Percentiles rank a stretch among this genome's conserved stretches.
Conservation (phyloP, 2,329 filamentous ascomycete genomes). For the Clarireedia monteithiana region DNA sequence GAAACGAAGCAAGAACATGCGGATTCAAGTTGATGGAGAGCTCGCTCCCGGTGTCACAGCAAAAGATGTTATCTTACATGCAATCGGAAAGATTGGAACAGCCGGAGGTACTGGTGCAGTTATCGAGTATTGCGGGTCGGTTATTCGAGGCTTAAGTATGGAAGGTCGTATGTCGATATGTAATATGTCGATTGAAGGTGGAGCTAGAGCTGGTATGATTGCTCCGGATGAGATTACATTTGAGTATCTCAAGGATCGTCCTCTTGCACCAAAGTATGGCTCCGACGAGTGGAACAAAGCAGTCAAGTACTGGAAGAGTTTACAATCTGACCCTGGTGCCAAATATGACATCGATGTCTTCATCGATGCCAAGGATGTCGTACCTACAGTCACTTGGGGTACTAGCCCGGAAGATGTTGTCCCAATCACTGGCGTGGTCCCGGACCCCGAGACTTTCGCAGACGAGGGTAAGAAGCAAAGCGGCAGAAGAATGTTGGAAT, state of each 20-base stretch:
- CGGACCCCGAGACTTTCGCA: constrained; percentile 79
- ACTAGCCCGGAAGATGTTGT: constrained; percentile 94
- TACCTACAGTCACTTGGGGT: constrained; percentile 92
- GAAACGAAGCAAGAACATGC: constrained; percentile 97
- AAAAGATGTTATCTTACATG: constrained; percentile 90
- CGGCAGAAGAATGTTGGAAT: constrained; percentile 77
- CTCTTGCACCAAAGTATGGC: constrained; percentile 72
- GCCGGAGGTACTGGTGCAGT: constrained; percentile 91
- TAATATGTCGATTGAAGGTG: constrained; percentile 98
- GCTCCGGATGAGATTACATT: constrained; percentile 92
- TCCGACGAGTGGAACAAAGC: constrained; percentile 88
- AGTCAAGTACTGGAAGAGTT: constrained; percentile 75
- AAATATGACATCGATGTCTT: constrained; percentile 85
- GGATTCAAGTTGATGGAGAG: constrained; percentile 87
- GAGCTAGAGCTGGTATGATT: constrained; percentile 93
- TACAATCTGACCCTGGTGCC: constrained; percentile 80
- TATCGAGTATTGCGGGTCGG: constrained; percentile 95
- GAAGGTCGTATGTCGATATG: constrained; percentile 99
- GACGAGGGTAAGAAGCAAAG: constrained; percentile 73
- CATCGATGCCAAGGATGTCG: constrained; percentile 87
- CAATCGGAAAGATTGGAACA: constrained; percentile 89
- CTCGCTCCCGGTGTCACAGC: constrained; percentile 86
- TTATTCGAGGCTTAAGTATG: constrained; percentile 84
- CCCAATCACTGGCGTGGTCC: constrained; percentile 87
- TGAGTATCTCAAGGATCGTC: constrained; percentile 87